Evolutionary conservation across 306 rosid genomes (phyloP).

Genomic region (Pyrus pyrifolia): DNA sequence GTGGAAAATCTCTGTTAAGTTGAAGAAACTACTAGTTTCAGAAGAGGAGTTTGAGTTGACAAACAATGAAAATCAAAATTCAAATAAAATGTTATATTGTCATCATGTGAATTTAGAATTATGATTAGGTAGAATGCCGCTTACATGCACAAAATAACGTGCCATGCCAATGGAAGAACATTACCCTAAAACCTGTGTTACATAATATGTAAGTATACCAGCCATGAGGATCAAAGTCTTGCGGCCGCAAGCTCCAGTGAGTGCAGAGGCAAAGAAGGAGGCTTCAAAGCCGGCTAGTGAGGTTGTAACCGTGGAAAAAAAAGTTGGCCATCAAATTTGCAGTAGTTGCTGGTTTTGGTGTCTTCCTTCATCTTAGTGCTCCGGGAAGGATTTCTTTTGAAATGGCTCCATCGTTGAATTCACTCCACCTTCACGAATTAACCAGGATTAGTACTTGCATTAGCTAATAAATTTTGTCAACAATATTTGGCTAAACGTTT

Average conservation of each 20-base stretch:
- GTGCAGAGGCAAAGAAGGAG: constrained; percentile 37
- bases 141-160: too few relatives aligned
- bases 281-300: constrained; percentile 68
- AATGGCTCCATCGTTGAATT: constrained; percentile 63
- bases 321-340: constrained; percentile 53
- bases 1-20: too few relatives aligned
- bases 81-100: too few relatives aligned
- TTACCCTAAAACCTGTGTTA: not conserved
- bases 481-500: too few relatives aligned
- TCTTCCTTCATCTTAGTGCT: constrained; percentile 40
- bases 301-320: constrained; percentile 63
- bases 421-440: constrained; percentile 27
- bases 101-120: too few relatives aligned
- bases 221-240: constrained; percentile 46
- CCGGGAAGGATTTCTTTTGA: constrained; percentile 57
- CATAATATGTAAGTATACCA: constrained; percentile 21
- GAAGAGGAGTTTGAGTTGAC: too few relatives aligned
- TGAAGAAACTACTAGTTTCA: too few relatives aligned
- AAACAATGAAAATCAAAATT: too few relatives aligned
- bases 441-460: not conserved
- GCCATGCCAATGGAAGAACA: not conserved
- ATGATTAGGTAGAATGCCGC: too few relatives aligned
- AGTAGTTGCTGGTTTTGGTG: constrained; percentile 51
- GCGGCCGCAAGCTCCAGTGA: constrained; percentile 57
- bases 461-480: not conserved